Evolutionary conservation across 139 green algal genomes (phyloP).

Genomic region (Chlorella vulgaris): DNA sequence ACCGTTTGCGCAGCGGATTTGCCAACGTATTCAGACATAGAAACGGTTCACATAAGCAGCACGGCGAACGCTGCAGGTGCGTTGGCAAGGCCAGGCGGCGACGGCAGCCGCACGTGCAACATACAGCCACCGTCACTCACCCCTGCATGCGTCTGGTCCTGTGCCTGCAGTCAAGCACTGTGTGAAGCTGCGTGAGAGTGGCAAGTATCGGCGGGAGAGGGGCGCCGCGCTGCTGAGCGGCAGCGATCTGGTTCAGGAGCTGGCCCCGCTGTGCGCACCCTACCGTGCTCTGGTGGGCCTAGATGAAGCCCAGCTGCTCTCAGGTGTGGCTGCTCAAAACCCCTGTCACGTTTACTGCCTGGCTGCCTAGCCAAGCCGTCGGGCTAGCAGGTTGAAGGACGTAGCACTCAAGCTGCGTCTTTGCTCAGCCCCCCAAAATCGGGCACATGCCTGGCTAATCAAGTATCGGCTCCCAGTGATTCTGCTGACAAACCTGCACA

Average conservation of each 20-base stretch:
- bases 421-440: too few relatives aligned
- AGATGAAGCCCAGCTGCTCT: background rate
- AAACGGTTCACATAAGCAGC: constrained; percentile 15
- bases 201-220: constrained; percentile 50
- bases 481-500: too few relatives aligned
- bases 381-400: too few relatives aligned
- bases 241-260: constrained; percentile 49
- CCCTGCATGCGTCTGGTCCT: background rate
- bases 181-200: constrained; percentile 58
- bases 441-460: too few relatives aligned
- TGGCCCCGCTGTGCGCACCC: constrained; percentile 28
- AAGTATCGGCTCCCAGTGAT: too few relatives aligned
- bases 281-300: constrained; percentile 26
- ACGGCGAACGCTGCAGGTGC: constrained; percentile 4
- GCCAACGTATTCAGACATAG: background rate
- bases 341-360: background rate
- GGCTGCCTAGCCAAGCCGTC: background rate
- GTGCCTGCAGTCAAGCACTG: constrained; percentile 73
- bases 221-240: constrained; percentile 57
- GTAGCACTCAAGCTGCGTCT: too few relatives aligned
- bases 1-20: too few relatives aligned
- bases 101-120: too few relatives aligned
- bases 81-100: background rate
- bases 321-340: background rate
- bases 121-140: background rate